phyloP scores from a whole-genome alignment of 2,329 filamentous ascomycete species.

The Hirsutella rhossiliensis region DNA sequence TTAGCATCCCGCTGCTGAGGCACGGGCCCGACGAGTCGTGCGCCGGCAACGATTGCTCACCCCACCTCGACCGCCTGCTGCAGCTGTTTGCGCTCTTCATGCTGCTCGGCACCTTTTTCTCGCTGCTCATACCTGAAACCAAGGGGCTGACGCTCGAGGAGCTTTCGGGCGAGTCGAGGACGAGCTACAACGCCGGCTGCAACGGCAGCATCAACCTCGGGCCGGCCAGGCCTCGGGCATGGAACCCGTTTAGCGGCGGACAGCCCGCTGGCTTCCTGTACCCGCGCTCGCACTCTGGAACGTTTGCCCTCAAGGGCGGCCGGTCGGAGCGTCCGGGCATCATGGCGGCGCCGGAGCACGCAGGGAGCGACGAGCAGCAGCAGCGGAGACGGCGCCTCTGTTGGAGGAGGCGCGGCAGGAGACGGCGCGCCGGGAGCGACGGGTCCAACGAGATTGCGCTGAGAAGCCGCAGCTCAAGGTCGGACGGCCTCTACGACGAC shows the following conservation, averaged over 20 bases:
- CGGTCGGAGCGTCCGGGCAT: constrained; percentile 24
- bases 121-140: constrained; percentile 66
- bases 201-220: constrained; percentile 34
- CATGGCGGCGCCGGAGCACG: constrained; percentile 30
- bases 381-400: constrained; percentile 15
- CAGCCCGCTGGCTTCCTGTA: constrained; percentile 39
- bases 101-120: constrained; percentile 57
- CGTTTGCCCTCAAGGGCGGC: constrained; percentile 12
- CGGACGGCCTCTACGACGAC: not conserved
- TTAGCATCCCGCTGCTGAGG: constrained; percentile 50
- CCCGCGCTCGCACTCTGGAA: constrained; percentile 18
- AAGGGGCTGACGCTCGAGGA: constrained; percentile 64
- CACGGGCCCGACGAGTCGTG: constrained; percentile 40
- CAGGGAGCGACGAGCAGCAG: constrained; percentile 11
- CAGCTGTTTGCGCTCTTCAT: constrained; percentile 73
- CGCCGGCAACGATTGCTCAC: constrained; percentile 33
- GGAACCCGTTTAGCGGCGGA: constrained; percentile 38
- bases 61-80: constrained; percentile 62
- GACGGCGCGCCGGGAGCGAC: constrained; percentile 14
- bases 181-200: constrained; percentile 40
- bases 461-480: constrained; percentile 11
- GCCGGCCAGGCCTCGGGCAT: constrained; percentile 18
- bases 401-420: constrained; percentile 11
- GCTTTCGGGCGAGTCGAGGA: constrained; percentile 53
- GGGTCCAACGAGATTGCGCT: constrained; percentile 20